Conservation (phyloP, 2,329 filamentous ascomycete species). For the Fusarium scirpi region DNA sequence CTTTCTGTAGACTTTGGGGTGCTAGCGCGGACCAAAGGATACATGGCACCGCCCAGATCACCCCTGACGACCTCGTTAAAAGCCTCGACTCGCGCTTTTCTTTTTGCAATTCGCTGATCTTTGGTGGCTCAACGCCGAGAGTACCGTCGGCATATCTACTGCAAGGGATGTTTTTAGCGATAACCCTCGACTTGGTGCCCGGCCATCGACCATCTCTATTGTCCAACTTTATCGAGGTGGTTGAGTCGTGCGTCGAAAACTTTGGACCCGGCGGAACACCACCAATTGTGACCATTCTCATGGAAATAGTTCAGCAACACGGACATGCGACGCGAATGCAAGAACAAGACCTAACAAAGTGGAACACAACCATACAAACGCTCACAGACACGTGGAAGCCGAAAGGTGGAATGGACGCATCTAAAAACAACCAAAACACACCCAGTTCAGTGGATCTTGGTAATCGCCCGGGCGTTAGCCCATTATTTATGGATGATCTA, state of each 20-base stretch:
- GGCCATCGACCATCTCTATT: slow-evolving; percentile 52
- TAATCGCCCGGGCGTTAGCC: slow-evolving; percentile 28
- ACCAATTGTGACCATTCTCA: slow-evolving; percentile 51
- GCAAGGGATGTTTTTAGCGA: slow-evolving; percentile 54
- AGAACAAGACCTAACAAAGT: slow-evolving; percentile 51
- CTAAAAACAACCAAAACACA: slow-evolving; percentile 41
- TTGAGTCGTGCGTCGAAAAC: slow-evolving; percentile 50
- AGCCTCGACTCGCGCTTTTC: slow-evolving; percentile 52
- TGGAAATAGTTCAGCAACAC: slow-evolving; percentile 52
- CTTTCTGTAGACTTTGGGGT: slow-evolving; percentile 53
- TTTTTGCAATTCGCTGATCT: slow-evolving; percentile 56
- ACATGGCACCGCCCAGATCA: slow-evolving; percentile 26
- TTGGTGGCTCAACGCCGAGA: slow-evolving; percentile 50
- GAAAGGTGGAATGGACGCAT: slow-evolving; percentile 22
- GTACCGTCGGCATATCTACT: slow-evolving; percentile 54
- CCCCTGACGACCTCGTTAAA: slow-evolving; percentile 49
- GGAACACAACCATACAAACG: slow-evolving; percentile 47
- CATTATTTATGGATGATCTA: slow-evolving; percentile 46
- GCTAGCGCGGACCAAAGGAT: slow-evolving; percentile 39
- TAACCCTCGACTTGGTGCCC: slow-evolving; percentile 51
- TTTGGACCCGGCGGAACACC: slow-evolving; percentile 53
- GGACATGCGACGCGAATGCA: slow-evolving; percentile 49
- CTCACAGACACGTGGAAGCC: slow-evolving; percentile 47
- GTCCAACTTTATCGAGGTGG: slow-evolving; percentile 53
- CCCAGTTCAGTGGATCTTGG: slow-evolving; percentile 34